Percentiles rank a stretch among this genome's conserved stretches.
Conservation (phyloP, 495 filamentous ascomycete species). For the Xylaria scruposa region DNA sequence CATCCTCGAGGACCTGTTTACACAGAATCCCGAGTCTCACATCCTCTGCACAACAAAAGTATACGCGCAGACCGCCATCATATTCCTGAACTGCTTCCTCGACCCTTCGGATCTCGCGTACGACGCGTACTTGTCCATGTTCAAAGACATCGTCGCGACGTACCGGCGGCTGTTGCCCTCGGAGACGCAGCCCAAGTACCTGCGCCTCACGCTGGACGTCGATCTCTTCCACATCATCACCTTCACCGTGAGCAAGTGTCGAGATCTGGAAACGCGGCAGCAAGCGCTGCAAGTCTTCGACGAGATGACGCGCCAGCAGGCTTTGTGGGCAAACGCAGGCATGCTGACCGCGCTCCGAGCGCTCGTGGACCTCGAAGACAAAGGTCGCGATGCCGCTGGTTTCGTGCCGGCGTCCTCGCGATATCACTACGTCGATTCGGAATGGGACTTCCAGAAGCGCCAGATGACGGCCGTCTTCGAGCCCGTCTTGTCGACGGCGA, state of each 20-base stretch:
- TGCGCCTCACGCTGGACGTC: constrained; percentile 31
- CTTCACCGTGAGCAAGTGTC: constrained; percentile 33
- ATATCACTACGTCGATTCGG: constrained; percentile 31
- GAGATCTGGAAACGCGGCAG: constrained; percentile 28
- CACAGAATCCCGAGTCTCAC: constrained; percentile 24
- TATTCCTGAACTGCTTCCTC: constrained; percentile 36
- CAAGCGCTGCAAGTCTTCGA: constrained; percentile 29
- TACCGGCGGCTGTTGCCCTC: constrained; percentile 28
- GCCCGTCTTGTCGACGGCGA: not conserved
- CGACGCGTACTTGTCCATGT: constrained; percentile 28
- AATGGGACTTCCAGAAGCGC: constrained; percentile 31
- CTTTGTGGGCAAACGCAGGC: constrained; percentile 33
- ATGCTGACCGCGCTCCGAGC: constrained; percentile 30
- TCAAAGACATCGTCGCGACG: constrained; percentile 30
- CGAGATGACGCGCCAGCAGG: constrained; percentile 31
- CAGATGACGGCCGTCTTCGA: constrained; percentile 34
- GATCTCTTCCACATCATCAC: constrained; percentile 34
- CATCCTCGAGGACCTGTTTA: constrained; percentile 22
- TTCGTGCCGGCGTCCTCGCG: constrained; percentile 33
- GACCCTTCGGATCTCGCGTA: constrained; percentile 34
- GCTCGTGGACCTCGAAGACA: constrained; percentile 32
- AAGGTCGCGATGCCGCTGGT: constrained; percentile 30
- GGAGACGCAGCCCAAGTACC: not conserved
- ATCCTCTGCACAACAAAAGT: constrained; percentile 31
- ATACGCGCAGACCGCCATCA: constrained; percentile 22